Evolutionary conservation across 257 asterid species (phyloP).

Genomic region (Jacaranda copaia): DNA sequence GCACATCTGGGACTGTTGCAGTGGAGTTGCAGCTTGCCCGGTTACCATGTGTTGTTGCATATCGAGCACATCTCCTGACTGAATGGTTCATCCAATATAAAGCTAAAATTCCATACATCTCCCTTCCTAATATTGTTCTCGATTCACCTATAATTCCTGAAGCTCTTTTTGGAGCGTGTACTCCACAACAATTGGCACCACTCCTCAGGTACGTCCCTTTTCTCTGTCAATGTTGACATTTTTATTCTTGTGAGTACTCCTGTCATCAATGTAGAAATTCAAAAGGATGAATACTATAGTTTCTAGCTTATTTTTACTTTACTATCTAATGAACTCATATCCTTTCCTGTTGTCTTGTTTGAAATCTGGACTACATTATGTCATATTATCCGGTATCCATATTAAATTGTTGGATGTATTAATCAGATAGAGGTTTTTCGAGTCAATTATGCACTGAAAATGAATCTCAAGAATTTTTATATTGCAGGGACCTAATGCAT

Average conservation of each 20-base stretch:
- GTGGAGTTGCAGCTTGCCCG: constrained; percentile 94
- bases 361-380: not conserved
- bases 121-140: constrained; percentile 86
- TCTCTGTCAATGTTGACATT: constrained; percentile 2
- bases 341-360: not conserved
- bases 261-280: not conserved
- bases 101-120: constrained; percentile 82
- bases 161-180: constrained; percentile 82
- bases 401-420: not conserved
- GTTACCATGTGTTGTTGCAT: constrained; percentile 90
- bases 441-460: not conserved
- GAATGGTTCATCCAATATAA: constrained; percentile 82
- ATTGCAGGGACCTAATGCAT: constrained; percentile 61
- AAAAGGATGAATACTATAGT: not conserved
- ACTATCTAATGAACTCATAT: constrained; percentile 7
- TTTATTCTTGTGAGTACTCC: not conserved
- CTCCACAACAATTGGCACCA: constrained; percentile 67
- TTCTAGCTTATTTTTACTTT: not conserved
- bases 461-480: not conserved
- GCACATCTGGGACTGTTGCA: constrained; percentile 95
- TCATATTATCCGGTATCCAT: not conserved
- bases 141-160: constrained; percentile 82
- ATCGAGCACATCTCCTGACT: constrained; percentile 86
- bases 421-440: not conserved
- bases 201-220: constrained; percentile 60